Conservation (phyloP, 495 filamentous ascomycete genomes). For the Neurospora cerealis region DNA sequence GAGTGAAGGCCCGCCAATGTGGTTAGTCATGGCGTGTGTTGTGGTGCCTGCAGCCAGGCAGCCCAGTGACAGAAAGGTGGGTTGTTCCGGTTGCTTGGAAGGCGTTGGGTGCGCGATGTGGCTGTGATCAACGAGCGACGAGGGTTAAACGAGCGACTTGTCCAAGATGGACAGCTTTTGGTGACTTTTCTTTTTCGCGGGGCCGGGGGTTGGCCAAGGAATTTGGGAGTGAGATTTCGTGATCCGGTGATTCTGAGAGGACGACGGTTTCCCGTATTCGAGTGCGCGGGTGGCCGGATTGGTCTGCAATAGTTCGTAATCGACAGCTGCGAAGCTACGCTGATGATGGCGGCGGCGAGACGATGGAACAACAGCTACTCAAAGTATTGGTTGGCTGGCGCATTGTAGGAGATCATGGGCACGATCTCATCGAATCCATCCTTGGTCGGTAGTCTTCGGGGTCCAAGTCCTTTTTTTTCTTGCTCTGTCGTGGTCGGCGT, state of each 20-base stretch:
- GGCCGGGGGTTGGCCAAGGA: neutral
- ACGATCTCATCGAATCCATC: neutral
- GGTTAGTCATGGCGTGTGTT: conserved; percentile 39
- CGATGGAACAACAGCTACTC: neutral
- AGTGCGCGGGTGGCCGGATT: neutral
- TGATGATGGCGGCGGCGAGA: neutral
- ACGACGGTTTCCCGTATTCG: neutral
- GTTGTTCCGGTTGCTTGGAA: neutral
- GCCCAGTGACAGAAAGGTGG: conserved; percentile 4
- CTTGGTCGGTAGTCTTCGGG: neutral
- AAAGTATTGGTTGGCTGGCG: neutral
- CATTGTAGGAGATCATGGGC: neutral
- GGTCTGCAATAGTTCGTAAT: neutral
- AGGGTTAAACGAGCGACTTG: neutral
- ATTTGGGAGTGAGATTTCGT: neutral
- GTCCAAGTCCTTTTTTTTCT: neutral
- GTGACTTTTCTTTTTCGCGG: neutral
- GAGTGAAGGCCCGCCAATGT: conserved; percentile 42
- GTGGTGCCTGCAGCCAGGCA: conserved; percentile 14
- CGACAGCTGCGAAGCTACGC: neutral
- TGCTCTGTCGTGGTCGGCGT: neutral
- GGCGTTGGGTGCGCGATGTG: neutral
- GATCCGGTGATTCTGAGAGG: neutral
- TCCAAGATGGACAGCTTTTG: neutral
- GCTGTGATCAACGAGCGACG: neutral